Evolutionary conservation across 2,329 filamentous ascomycete species (phyloP).

Genomic region (Phyllosticta citriasiana): DNA sequence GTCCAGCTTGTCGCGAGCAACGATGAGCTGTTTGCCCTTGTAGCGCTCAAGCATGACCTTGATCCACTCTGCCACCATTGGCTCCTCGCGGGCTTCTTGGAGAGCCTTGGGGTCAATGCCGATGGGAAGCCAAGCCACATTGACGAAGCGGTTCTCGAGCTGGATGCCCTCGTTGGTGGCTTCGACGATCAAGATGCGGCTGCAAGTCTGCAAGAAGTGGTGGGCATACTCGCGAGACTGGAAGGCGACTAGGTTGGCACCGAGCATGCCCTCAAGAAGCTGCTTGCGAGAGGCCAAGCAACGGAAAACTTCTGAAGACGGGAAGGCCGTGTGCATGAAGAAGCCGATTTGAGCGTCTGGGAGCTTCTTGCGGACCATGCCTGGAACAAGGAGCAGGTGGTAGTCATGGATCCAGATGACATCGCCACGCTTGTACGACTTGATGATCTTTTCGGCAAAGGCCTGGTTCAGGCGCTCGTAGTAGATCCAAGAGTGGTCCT

Average conservation of each 20-base stretch:
- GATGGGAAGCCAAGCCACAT: constrained; percentile 76
- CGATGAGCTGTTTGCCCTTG: constrained; percentile 79
- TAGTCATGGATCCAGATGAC: constrained; percentile 95
- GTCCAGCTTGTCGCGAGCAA: constrained; percentile 89
- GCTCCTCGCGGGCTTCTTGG: constrained; percentile 57
- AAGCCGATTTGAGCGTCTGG: constrained; percentile 94
- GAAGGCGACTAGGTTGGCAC: constrained; percentile 85
- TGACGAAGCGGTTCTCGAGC: constrained; percentile 85
- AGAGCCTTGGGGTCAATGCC: constrained; percentile 80
- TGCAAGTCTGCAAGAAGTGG: constrained; percentile 94
- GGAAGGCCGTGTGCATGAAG: constrained; percentile 91
- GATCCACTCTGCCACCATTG: constrained; percentile 70
- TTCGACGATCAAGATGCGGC: constrained; percentile 79
- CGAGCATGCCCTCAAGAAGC: constrained; percentile 83
- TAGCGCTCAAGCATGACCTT: constrained; percentile 73
- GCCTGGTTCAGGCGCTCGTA: constrained; percentile 88
- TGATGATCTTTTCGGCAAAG: constrained; percentile 82
- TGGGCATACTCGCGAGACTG: constrained; percentile 88
- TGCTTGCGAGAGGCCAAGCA: constrained; percentile 81
- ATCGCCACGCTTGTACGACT: constrained; percentile 88
- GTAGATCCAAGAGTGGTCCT: constrained; percentile 93
- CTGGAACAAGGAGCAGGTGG: constrained; percentile 78
- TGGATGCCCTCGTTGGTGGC: constrained; percentile 81
- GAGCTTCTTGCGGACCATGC: constrained; percentile 79
- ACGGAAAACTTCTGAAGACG: constrained; percentile 90